A percentile compares a stretch with the other conserved stretches of the same genome.
Evolutionary conservation across 306 rosid genomes (phyloP).

Genomic region (Aeschynomene evenia): DNA sequence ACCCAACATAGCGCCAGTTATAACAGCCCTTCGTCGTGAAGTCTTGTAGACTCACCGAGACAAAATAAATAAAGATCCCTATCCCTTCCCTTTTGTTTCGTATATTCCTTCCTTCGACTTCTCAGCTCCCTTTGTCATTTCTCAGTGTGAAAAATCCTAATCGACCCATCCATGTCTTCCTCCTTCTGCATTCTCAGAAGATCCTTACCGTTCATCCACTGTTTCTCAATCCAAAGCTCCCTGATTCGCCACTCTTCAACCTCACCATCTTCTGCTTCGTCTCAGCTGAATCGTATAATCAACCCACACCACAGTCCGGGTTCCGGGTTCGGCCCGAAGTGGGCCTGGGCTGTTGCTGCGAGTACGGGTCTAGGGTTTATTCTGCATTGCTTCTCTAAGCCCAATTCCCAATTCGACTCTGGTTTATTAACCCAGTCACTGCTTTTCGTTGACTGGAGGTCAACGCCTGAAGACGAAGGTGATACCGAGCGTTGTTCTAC

Average conservation of each 20-base stretch:
- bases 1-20: no score
- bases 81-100: no score
- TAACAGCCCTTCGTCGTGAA: neutral
- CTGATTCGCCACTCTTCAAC: slow-evolving; percentile 25
- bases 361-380: slow-evolving; percentile 56
- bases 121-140: neutral
- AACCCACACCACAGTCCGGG: slow-evolving; percentile 10
- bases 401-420: slow-evolving; percentile 13
- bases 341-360: slow-evolving; percentile 39
- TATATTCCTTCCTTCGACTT: neutral
- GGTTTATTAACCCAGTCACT: neutral
- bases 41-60: neutral
- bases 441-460: slow-evolving; percentile 11
- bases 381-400: slow-evolving; percentile 43
- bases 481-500: slow-evolving; percentile 6
- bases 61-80: neutral
- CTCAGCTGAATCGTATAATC: neutral
- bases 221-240: slow-evolving; percentile 24
- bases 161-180: slow-evolving; percentile 24
- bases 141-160: neutral
- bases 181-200: slow-evolving; percentile 41
- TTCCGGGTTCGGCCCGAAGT: slow-evolving; percentile 19
- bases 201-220: slow-evolving; percentile 41
- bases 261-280: slow-evolving; percentile 24
- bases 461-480: neutral